A percentile compares a stretch with the other conserved stretches of the same genome.
These are phyloP conservation scores for Citrus hindsii DNA, from an alignment of 345 rosid species.

Conservation along the genomic window DNA sequence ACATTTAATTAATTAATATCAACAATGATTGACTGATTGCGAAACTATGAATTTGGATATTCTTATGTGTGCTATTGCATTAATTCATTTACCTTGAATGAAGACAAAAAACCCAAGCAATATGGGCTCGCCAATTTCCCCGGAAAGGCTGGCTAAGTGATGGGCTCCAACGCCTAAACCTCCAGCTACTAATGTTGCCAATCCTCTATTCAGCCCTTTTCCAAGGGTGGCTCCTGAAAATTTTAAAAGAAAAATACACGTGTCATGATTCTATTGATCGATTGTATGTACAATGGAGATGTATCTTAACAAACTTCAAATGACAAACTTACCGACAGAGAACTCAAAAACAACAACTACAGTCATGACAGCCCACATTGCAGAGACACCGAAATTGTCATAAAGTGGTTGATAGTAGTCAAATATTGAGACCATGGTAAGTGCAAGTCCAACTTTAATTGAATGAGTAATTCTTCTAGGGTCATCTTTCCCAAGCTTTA, in stretches of 20 bases:
- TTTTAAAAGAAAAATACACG: too few species aligned
- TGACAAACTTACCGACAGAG: slow-evolving; percentile 57
- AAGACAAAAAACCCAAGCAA: slow-evolving; percentile 68
- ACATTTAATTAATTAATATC: background rate
- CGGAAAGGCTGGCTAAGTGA: slow-evolving; percentile 52
- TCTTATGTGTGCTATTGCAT: background rate
- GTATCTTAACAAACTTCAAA: background rate
- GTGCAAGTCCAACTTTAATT: slow-evolving; percentile 65
- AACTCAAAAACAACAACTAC: slow-evolving; percentile 80
- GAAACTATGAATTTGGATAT: background rate
- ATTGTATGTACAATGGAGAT: background rate
- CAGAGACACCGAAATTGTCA: slow-evolving; percentile 56
- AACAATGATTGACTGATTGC: background rate
- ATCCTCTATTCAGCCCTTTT: slow-evolving; percentile 63
- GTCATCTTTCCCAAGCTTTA: slow-evolving; percentile 58
- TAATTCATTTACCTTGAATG: slow-evolving; percentile 35
- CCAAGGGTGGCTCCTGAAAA: slow-evolving; percentile 52
- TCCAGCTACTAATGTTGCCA: slow-evolving; percentile 67
- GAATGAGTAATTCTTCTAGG: slow-evolving; percentile 68
- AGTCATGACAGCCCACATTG: slow-evolving; percentile 87
- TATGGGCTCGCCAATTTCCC: slow-evolving; percentile 55
- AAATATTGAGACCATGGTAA: slow-evolving; percentile 54
- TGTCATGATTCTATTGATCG: too few species aligned
- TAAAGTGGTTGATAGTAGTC: slow-evolving; percentile 64
- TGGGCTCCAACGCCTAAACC: slow-evolving; percentile 68